Percentiles rank a stretch among this genome's conserved stretches.
phyloP scores from a whole-genome alignment of 108 stramenopile genomes.

The Bacterosira constricta region DNA sequence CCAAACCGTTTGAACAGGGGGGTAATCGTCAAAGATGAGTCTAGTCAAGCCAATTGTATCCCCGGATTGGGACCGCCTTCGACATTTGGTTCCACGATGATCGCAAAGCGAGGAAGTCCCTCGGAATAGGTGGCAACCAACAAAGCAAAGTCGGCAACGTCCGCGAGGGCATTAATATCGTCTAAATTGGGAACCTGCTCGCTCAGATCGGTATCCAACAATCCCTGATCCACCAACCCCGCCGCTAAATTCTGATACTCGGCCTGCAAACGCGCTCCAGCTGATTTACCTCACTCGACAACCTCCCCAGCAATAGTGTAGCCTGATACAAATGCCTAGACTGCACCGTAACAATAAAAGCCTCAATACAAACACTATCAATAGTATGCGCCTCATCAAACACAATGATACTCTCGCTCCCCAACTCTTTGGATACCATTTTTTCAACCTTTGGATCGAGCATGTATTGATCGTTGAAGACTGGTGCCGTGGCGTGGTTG shows the following conservation, averaged over 20 bases:
- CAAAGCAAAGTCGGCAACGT: constrained; percentile 96
- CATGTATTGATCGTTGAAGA: constrained; percentile 99
- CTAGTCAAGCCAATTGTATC: constrained; percentile 94
- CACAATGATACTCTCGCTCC: constrained; percentile 94
- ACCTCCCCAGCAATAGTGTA: constrained; percentile 76
- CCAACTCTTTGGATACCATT: constrained; percentile 94
- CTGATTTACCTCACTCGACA: constrained; percentile 83
- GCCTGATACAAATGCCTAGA: constrained; percentile 90
- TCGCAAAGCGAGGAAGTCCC: constrained; percentile 89
- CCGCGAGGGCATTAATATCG: constrained; percentile 90
- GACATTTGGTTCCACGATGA: constrained; percentile 97
- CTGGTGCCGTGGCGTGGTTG: constrained; percentile 94
- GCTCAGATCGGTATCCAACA: too few relatives aligned
- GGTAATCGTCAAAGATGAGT: constrained; percentile 96
- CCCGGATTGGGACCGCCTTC: too few relatives aligned
- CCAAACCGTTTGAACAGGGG: constrained; percentile 96
- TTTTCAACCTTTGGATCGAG: constrained; percentile 92
- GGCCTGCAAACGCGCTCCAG: constrained; percentile 80
- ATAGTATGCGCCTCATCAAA: constrained; percentile 99
- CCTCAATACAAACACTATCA: constrained; percentile 98
- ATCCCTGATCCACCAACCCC: constrained; percentile 84
- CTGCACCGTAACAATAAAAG: constrained; percentile 92
- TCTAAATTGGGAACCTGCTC: constrained; percentile 87
- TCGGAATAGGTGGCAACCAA: constrained; percentile 94
- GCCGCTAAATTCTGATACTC: constrained; percentile 92